Conservation (phyloP, 2,329 filamentous ascomycete species). For the Elsinoe arachidis region DNA sequence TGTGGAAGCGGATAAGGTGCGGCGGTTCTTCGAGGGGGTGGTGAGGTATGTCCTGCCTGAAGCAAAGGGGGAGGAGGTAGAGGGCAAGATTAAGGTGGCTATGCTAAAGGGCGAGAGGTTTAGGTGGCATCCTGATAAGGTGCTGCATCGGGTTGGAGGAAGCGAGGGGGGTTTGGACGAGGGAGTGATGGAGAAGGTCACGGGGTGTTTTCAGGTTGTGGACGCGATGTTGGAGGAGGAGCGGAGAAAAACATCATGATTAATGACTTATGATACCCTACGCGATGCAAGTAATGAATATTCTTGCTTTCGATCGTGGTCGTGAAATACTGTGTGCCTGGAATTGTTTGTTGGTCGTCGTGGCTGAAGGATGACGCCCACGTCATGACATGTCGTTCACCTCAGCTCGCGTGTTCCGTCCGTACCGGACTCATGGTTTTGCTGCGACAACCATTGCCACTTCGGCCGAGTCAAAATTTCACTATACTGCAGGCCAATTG, state of each 20-base stretch:
- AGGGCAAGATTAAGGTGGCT: conserved; percentile 29
- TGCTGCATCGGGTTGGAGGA: conserved; percentile 77
- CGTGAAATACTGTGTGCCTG: no score
- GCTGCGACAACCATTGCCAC: no score
- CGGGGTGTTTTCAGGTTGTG: conserved; percentile 82
- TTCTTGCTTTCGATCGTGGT: no score
- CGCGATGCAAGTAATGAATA: neutral
- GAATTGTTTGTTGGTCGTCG: no score
- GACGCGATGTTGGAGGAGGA: conserved; percentile 57
- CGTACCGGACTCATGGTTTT: no score
- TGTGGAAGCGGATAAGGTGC: conserved; percentile 52
- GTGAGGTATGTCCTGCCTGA: neutral
- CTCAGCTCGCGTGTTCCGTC: no score
- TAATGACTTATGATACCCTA: conserved; percentile 13
- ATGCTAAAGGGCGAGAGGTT: conserved; percentile 76
- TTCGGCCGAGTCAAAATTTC: no score
- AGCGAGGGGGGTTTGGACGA: conserved; percentile 54
- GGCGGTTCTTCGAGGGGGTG: conserved; percentile 53
- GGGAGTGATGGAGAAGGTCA: conserved; percentile 67
- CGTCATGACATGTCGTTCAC: no score
- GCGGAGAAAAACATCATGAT: conserved; percentile 9
- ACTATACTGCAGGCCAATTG: no score
- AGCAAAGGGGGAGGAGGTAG: neutral
- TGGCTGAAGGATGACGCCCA: no score
- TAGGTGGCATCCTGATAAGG: conserved; percentile 96